These are phyloP conservation scores for Mycena citricolor DNA, from an alignment of 1,284 basidiomycete genomes.

Conservation along the genomic window DNA sequence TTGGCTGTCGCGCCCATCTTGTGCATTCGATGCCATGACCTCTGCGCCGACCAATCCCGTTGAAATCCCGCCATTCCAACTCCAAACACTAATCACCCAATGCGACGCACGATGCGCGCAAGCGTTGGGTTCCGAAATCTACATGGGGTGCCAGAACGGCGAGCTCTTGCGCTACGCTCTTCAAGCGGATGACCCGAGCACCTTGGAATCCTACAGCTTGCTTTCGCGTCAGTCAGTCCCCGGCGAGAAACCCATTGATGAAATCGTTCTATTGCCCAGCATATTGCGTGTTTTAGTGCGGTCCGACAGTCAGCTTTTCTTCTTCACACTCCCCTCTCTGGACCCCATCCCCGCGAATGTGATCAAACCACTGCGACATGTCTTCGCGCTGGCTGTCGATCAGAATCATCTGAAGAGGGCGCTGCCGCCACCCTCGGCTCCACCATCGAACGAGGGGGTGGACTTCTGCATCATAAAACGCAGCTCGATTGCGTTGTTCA, in stretches of 20 bases:
- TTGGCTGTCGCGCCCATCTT: too few species aligned
- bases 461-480: slow-evolving; percentile 81
- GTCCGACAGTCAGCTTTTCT: slow-evolving; percentile 74
- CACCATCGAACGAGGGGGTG: slow-evolving; percentile 52
- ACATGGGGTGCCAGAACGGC: slow-evolving; percentile 72
- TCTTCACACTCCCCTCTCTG: slow-evolving; percentile 78
- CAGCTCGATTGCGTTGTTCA: slow-evolving; percentile 65
- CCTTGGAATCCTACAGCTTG: slow-evolving; percentile 66
- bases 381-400: slow-evolving; percentile 78
- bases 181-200: slow-evolving; percentile 50
- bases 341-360: slow-evolving; percentile 66
- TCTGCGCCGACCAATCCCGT: slow-evolving; percentile 32
- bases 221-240: slow-evolving; percentile 67
- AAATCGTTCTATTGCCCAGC: slow-evolving; percentile 76
- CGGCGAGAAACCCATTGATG: slow-evolving; percentile 65
- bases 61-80: slow-evolving; percentile 42
- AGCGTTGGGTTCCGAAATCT: slow-evolving; percentile 63
- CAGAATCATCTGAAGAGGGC: slow-evolving; percentile 68
- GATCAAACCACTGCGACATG: slow-evolving; percentile 78
- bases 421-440: slow-evolving; percentile 41
- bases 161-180: slow-evolving; percentile 67
- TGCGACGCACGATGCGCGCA: slow-evolving; percentile 14
- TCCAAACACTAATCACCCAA: slow-evolving; percentile 35
- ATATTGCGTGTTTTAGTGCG: slow-evolving; percentile 70
- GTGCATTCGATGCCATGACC: too few species aligned